Evolutionary conservation across 1,139 yeast genomes (phyloP), one percentile per base, ranked within the genome.

Genomic region (Geotrichum restrictum): DNA sequence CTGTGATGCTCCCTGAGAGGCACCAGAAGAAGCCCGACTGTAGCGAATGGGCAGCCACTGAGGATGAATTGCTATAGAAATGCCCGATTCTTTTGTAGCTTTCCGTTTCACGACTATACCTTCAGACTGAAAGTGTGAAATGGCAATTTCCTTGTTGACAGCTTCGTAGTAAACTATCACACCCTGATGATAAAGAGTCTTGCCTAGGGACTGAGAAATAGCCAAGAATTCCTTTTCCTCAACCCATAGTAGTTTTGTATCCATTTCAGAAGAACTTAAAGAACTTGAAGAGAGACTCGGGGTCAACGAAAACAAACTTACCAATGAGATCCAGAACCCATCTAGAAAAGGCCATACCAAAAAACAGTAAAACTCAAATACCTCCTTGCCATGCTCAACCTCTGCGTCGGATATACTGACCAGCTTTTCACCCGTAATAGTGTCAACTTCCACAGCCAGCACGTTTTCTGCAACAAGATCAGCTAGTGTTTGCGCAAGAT

Each of bases 341-440:
- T 73, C 77, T 40, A 73, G 62, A 54, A 70, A 73, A 1, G 77
- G 77, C 77, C 77, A 73, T 14, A 73, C 61, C 43, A 73, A 58
- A 57, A 66, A 71, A 55, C 75, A 71, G 59, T 72, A 73, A 54
- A 73, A 73, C 56, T 73, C 75, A 52, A 71, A 71, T 44, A 59
- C 60, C 47, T 70, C 72, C 44, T 69, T 60, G 36, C 72, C 74
- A 8, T 57, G 57, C 32, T 57, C 59, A 22, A 72, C 60, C 54
- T 71, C 74, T 24, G 19, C 33, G 4, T 44, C 40, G 2, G 52
- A 37, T n/a, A 54, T 51, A 8, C 38, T 32, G 22, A 54, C 36
- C 11, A 31, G 29, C 13, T 24, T 41, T 24, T 54, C 56, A 8
- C 51, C 53, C 2, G 49, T 34, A 8, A 7, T 29, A 16, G 42